Conservation (phyloP, 805 yeast species). For the Monosporozyma servazzii region DNA sequence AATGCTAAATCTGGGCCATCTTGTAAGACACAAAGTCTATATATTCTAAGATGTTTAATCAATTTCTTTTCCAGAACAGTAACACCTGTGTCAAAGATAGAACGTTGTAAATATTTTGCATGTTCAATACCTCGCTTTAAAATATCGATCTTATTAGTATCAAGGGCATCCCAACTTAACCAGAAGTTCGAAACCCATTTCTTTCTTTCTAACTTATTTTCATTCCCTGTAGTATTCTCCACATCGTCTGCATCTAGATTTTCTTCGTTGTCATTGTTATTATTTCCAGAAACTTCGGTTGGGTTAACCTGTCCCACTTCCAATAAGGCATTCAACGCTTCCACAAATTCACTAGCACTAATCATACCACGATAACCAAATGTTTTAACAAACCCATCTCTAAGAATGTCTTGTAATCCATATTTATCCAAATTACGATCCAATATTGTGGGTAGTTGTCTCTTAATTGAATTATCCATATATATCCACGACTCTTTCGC, state of each 20-base stretch:
- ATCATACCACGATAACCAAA: constrained; percentile 83
- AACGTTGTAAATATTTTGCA: constrained; percentile 77
- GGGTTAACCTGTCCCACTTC: constrained; percentile 47
- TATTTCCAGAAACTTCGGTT: constrained; percentile 18
- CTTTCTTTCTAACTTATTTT: constrained; percentile 37
- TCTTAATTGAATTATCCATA: constrained; percentile 72
- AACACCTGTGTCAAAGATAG: constrained; percentile 79
- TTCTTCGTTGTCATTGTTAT: constrained; percentile 17
- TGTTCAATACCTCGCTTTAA: constrained; percentile 53
- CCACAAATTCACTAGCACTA: constrained; percentile 89
- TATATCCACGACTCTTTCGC: constrained; percentile 91
- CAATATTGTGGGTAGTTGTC: constrained; percentile 60
- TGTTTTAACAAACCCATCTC: constrained; percentile 79
- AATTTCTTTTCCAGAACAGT: constrained; percentile 78
- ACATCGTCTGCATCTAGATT: constrained; percentile 24
- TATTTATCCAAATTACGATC: constrained; percentile 60
- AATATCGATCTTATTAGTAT: constrained; percentile 32
- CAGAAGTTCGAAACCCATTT: constrained; percentile 70
- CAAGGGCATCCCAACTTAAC: constrained; percentile 59
- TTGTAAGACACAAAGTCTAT: constrained; percentile 76
- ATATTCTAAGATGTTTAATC: constrained; percentile 69
- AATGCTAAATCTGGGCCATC: constrained; percentile 78
- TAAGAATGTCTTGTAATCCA: constrained; percentile 72
- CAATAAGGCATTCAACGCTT: constrained; percentile 73
- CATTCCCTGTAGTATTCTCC: constrained; percentile 25